Conservation (phyloP, 2,329 filamentous ascomycete genomes). For the Pseudovirgaria hyperparasitica region DNA sequence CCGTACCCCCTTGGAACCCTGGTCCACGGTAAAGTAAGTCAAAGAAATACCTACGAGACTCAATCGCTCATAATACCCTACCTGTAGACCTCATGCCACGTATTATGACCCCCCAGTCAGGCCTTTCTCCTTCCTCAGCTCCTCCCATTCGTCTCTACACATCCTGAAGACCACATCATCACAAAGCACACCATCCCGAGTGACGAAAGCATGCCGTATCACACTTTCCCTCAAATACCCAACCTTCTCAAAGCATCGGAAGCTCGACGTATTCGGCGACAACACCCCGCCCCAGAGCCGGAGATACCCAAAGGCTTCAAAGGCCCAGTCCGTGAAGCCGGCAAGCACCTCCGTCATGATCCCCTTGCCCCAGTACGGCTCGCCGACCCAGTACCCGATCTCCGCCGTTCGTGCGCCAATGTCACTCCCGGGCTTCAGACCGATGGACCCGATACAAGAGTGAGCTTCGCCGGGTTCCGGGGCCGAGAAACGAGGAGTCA, state of each 20-base stretch:
- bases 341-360: slow-evolving; percentile 19
- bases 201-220: slow-evolving; percentile 19
- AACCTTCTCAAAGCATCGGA: slow-evolving; percentile 22
- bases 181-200: slow-evolving; percentile 17
- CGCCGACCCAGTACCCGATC: slow-evolving; percentile 30
- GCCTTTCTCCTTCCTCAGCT: slow-evolving; percentile 4
- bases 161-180: slow-evolving; percentile 23
- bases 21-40: too few relatives aligned
- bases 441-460: slow-evolving; percentile 28
- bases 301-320: slow-evolving; percentile 14
- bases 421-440: slow-evolving; percentile 22
- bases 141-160: slow-evolving; percentile 19
- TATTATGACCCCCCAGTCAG: too few relatives aligned
- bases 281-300: slow-evolving; percentile 18
- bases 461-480: slow-evolving; percentile 6
- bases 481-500: slow-evolving; percentile 1
- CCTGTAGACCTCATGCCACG: too few relatives aligned
- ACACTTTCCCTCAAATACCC: slow-evolving; percentile 26
- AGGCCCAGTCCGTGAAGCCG: slow-evolving; percentile 23
- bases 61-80: too few relatives aligned
- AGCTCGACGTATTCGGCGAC: slow-evolving; percentile 22
- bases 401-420: slow-evolving; percentile 24
- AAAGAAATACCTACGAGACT: too few relatives aligned
- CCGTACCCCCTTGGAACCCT: too few relatives aligned
- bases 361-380: slow-evolving; percentile 22